These are phyloP conservation scores for Hypoxylon sp. DNA, from an alignment of 2,329 filamentous ascomycete genomes.

Conservation along the genomic window DNA sequence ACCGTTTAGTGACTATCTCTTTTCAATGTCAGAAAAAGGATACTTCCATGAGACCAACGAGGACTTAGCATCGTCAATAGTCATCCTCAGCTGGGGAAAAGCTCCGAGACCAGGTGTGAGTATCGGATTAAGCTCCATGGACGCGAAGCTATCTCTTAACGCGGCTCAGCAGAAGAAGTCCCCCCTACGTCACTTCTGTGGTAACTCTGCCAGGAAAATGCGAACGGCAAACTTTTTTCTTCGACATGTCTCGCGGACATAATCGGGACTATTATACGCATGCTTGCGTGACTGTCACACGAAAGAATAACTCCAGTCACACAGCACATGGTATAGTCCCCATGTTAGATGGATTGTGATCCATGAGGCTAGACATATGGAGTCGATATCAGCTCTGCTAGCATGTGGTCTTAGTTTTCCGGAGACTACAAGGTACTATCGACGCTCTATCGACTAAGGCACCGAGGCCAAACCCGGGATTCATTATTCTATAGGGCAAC, in stretches of 20 bases:
- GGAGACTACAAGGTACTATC: background rate
- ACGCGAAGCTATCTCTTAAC: background rate
- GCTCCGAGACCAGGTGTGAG: conserved; percentile 16
- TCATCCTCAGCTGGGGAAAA: background rate
- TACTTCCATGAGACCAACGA: conserved; percentile 9
- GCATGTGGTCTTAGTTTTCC: background rate
- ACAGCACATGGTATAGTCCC: conserved; percentile 3
- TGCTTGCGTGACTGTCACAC: conserved; percentile 27
- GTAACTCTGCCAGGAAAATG: background rate
- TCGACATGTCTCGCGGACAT: conserved; percentile 40
- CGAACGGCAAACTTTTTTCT: conserved; percentile 11
- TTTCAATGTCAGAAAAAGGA: conserved; percentile 8
- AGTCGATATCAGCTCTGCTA: background rate
- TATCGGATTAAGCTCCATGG: background rate
- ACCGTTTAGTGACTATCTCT: background rate
- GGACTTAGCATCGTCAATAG: background rate
- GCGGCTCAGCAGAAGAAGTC: background rate
- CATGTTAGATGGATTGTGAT: background rate
- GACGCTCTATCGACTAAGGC: background rate
- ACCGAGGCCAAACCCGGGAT: background rate
- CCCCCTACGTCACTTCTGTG: no score
- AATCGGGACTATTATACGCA: conserved; percentile 34
- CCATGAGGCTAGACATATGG: background rate
- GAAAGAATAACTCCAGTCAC: conserved; percentile 8
- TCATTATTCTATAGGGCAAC: background rate